Evolutionary conservation across 202 grass and related monocot species (phyloP).

Genomic region (Zizania palustris): DNA sequence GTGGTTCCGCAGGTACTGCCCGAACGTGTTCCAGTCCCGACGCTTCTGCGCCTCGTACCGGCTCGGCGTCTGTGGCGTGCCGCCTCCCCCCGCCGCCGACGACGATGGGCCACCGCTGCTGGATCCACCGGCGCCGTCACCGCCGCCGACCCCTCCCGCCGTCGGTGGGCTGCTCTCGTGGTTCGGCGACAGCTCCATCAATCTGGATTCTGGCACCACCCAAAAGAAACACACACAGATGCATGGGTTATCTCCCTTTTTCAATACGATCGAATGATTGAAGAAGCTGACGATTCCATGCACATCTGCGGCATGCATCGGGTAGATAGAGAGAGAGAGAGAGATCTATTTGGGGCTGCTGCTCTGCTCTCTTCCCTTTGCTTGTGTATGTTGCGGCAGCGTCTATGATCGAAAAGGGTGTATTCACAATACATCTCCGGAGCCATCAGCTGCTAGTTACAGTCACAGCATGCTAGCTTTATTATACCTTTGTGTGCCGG

Average conservation of each 20-base stretch:
- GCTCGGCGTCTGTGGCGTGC: constrained; percentile 52
- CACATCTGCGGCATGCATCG: neutral
- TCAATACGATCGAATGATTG: constrained; percentile 12
- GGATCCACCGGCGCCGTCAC: constrained; percentile 30
- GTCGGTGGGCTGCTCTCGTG: constrained; percentile 55
- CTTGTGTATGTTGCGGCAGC: neutral
- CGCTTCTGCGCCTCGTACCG: constrained; percentile 73
- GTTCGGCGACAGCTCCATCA: constrained; percentile 59
- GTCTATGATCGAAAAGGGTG: constrained; percentile 31
- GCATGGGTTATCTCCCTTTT: neutral
- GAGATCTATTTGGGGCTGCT: constrained; percentile 19
- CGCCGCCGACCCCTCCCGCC: neutral
- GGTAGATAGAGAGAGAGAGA: neutral
- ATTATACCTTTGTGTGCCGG: constrained; percentile 40
- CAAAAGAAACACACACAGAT: constrained; percentile 28
- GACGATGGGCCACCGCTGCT: constrained; percentile 9
- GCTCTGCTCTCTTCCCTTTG: constrained; percentile 23
- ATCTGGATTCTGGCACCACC: constrained; percentile 36
- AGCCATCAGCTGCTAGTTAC: neutral
- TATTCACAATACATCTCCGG: neutral
- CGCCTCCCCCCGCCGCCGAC: constrained; percentile 5
- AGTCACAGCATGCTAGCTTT: neutral
- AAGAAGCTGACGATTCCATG: constrained; percentile 37
- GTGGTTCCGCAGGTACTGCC: constrained; percentile 83
- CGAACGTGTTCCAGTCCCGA: constrained; percentile 65